Percentiles rank a stretch among this genome's conserved stretches.
Conservation (phyloP, 441 rosid genomes). For the Rhodomyrtus psidioides region DNA sequence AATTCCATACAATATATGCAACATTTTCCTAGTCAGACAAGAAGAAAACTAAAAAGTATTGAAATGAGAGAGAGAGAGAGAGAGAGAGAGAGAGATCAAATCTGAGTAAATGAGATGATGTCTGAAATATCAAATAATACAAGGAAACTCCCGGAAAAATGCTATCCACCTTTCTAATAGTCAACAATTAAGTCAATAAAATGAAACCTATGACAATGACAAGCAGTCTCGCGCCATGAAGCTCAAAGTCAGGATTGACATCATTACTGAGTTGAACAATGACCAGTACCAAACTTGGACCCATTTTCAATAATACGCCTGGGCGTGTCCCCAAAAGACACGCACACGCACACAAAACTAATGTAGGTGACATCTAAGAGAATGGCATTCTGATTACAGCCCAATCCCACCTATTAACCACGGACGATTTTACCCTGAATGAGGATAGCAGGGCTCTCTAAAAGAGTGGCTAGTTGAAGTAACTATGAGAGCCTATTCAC, state of each 20-base stretch:
- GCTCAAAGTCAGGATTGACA: not conserved
- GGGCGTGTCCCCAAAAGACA: not conserved
- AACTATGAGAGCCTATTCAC: not conserved
- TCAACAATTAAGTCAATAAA: not conserved
- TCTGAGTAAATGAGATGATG: not conserved
- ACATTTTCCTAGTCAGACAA: not conserved
- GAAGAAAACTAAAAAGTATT: not conserved
- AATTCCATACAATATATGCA: not conserved
- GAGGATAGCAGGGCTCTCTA: not conserved
- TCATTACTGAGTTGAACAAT: not conserved
- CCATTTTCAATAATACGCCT: not conserved
- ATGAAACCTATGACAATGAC: not conserved
- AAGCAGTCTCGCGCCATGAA: not conserved
- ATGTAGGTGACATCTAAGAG: not conserved
- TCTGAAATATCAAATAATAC: not conserved
- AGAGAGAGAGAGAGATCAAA: not conserved
- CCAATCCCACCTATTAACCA: not conserved
- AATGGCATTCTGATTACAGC: not conserved
- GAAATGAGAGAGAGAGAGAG: not conserved
- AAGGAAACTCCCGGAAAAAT: not conserved
- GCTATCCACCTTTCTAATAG: not conserved
- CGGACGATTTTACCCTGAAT: not conserved
- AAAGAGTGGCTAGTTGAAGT: not conserved
- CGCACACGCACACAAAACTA: not conserved
- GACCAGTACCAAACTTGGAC: not conserved